Base-by-base conservation (phyloP, 352 stramenopile species). In the Globisporangium cylindrosporum region DNA sequence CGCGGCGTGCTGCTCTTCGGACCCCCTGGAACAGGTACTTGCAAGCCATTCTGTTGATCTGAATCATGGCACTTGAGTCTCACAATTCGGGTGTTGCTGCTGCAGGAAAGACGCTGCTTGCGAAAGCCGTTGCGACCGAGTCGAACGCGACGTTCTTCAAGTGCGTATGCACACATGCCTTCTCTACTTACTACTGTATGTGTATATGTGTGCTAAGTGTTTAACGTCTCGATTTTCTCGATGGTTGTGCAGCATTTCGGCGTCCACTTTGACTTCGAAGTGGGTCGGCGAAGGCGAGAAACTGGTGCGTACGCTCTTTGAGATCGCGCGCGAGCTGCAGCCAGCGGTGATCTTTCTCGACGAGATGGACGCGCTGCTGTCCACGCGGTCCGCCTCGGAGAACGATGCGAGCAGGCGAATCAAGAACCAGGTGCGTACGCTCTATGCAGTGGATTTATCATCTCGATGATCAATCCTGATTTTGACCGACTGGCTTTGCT, bases 281-380 rank as follows among this genome's bases (percentile, higher is more conserved):
- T 97, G 90, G 90, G 88, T 97, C 20, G 91, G 91, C 4, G 87
- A 97, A 73, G 87, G 90, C 27, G 97, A 99, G 76, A 99, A 99
- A 70, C 76, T 99, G 29, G 87, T 99, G 34, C 74, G 92, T 25
- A 91, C 91, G 15, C 82, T 99, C 1, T 99, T 99, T 66, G 73
- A 86, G 29, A 92, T 98, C 72, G 97, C 95, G 4, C 77, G 85
- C 7, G 89, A 96, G 59, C 72, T 93, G 1, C 84, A 93, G 57
- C 90, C 90, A 1, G 80, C 86, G 4, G 90, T 97, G 29, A 89
- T 97, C 24, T 97, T 97, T 54, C 85, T 97, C 60, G 91, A 97
- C 56, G 91, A 97, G 59, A 95, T 97, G 62, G 91, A 97, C 51
- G 85, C 89, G 48, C 65, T 97, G 57, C 64, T 97, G 12, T 90